Evolutionary conservation across 2,329 filamentous ascomycete genomes (phyloP), one percentile per base, ranked within the genome.

Genomic region (Penicillium hordei): DNA sequence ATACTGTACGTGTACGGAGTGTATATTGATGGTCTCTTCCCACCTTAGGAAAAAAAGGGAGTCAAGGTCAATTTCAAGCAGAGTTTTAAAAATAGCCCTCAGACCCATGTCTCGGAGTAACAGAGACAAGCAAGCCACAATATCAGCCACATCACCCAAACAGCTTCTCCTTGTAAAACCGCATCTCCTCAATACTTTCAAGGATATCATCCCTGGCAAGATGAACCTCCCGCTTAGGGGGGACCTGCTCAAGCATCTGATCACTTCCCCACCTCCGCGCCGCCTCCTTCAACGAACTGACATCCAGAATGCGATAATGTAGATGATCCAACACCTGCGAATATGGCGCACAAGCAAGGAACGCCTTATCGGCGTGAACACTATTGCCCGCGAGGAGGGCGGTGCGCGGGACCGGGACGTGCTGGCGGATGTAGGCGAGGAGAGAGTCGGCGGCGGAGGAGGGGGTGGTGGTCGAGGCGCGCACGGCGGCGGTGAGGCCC

Each of bases 141-240:
- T 29, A 27, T 19, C 50, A 33, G 36, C 48, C 48, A 45, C 39
- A 52, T 52, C 50, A 52, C 31, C 44, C 69, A 72, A 95, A 95
- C 55, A 96, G 83, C 19, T 78, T 79, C 59, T 88, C 80, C 68
- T 85, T 86, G 75, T 96, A 97, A 72, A 89, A 97, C 68, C 80
- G 86, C 54, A 93, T 93, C 79, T 99, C 94, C 55, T 84, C 88
- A 61, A 99, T 97, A 75, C 93, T 97, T 79, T 99, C 94, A 60
- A 97, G 75, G 57, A 99, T 96, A 75, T 99, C 94, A 55, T 91
- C 86, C 67, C 84, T 86, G 0, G 94, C 94, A 75, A 93, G 86
- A 78, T 99, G 94, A 51, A 87, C 78, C 38, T 84, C 86, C 71
- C 83, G 84, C 80, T 97, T 97, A 61, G 70, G 75, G 13, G 93